Evolutionary conservation across 2,329 filamentous ascomycete genomes (phyloP), one percentile per base, ranked within the genome.

Genomic region (Cladophialophora yegresii): DNA sequence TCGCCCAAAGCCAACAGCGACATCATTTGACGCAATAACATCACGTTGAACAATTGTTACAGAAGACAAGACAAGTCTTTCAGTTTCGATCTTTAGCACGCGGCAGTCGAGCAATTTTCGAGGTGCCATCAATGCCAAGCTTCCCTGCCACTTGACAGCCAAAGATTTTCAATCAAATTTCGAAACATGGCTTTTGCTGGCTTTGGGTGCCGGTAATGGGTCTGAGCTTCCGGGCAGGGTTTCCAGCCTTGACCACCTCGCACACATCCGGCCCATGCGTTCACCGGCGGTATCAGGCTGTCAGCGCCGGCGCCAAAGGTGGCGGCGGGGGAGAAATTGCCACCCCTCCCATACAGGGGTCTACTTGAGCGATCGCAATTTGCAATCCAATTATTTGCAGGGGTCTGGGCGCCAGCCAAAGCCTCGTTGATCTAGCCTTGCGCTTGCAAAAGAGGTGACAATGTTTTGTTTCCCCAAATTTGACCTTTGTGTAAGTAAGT

Each of bases 241-340:
- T 16, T 49, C 36, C 54, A 58, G 54, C 61, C 61, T 58, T 54
- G 54, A n/a, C 13, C 36, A n/a, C 36, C 13, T 36, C 22, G 54
- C 45, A 10, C 20, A 40, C 12, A 47, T 7, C 26, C 43, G 51
- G 22, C 47, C 45, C 53, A 23, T 51, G 45, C 49, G 47, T 50
- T n/a, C 20, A 26, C 54, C 13, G 58, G 49, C 22, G 23, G 9
- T 40, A 23, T 47, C 58, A 61, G 33, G 28, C 36, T 54, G 58
- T 54, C 50, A 54, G 58, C 49, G 50, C 33, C 40, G 50, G 58
- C 47, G 58, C 54, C 54, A 63, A 63, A 57, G 43, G 54, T 58
- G 62, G 56, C 32, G 47, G 56, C 51, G 56, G 56, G 62, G 62
- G 32, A 23, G 43, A 64, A 64, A 64, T 64, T 64, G 30, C 33